Conservation (phyloP, 2,329 filamentous ascomycete species). For the Fusarium tricinctum region DNA sequence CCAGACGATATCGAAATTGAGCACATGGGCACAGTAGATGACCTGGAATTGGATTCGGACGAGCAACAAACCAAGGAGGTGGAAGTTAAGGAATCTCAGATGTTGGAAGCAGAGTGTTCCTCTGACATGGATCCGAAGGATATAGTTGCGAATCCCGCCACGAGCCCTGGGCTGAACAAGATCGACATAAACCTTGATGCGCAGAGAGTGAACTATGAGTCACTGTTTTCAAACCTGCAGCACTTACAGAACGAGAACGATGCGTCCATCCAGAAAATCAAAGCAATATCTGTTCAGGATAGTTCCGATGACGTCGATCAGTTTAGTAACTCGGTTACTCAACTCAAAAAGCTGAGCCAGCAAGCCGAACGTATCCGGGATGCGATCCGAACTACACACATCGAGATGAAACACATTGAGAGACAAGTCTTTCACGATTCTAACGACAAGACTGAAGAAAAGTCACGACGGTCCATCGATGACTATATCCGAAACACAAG, state of each 20-base stretch:
- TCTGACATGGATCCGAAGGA: slow-evolving; percentile 1
- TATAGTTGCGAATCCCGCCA: neutral
- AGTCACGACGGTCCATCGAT: slow-evolving; percentile 53
- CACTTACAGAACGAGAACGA: slow-evolving; percentile 52
- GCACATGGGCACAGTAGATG: slow-evolving; percentile 51
- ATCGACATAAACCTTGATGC: slow-evolving; percentile 43
- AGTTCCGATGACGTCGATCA: slow-evolving; percentile 47
- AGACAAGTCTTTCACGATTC: slow-evolving; percentile 44
- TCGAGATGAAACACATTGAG: slow-evolving; percentile 55
- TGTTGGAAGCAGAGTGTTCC: slow-evolving; percentile 4
- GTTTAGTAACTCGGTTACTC: slow-evolving; percentile 43
- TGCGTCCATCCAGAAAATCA: slow-evolving; percentile 51
- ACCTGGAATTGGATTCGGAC: slow-evolving; percentile 47
- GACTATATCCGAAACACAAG: slow-evolving; percentile 71
- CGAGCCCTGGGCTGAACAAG: slow-evolving; percentile 15
- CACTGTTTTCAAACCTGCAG: slow-evolving; percentile 53
- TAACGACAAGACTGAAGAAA: slow-evolving; percentile 32
- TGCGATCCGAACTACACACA: slow-evolving; percentile 55
- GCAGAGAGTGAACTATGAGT: slow-evolving; percentile 54
- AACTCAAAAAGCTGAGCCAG: slow-evolving; percentile 50
- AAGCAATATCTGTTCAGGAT: slow-evolving; percentile 46
- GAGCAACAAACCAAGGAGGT: slow-evolving; percentile 39
- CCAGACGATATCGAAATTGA: slow-evolving; percentile 67
- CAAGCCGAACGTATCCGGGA: slow-evolving; percentile 54
- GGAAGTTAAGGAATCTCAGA: slow-evolving; percentile 10